Evolutionary conservation across 495 filamentous ascomycete species (phyloP).

Genomic region (Xylaria venustula): DNA sequence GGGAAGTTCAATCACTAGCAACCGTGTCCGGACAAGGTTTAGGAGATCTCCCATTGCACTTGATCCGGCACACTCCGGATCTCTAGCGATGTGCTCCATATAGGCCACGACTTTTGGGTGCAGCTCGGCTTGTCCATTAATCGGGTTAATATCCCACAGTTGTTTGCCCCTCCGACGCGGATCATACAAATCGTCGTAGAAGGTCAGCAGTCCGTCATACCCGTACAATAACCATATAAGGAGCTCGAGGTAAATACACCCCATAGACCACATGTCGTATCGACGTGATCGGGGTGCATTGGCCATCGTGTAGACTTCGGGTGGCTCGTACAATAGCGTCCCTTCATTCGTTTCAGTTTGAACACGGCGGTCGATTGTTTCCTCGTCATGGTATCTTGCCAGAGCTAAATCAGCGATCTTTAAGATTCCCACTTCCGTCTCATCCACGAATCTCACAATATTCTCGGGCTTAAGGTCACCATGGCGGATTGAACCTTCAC

Average conservation of each 20-base stretch:
- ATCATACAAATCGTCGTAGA: background rate
- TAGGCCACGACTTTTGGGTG: background rate
- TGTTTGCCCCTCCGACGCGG: conserved; percentile 6
- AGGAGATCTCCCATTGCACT: conserved; percentile 24
- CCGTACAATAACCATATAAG: conserved; percentile 40
- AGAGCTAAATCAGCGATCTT: conserved; percentile 30
- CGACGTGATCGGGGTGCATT: conserved; percentile 16
- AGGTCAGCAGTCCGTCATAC: background rate
- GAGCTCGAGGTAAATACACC: conserved; percentile 36
- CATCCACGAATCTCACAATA: conserved; percentile 17
- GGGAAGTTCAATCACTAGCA: conserved; percentile 25
- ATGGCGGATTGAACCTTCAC: conserved; percentile 9
- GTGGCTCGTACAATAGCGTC: conserved; percentile 23
- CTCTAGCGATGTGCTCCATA: background rate
- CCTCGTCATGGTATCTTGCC: conserved; percentile 18
- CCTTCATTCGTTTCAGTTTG: conserved; percentile 16
- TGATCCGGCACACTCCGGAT: conserved; percentile 8
- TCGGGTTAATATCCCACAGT: background rate
- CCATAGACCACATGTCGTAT: conserved; percentile 43
- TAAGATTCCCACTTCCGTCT: conserved; percentile 17
- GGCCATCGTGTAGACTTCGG: conserved; percentile 13
- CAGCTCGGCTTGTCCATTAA: conserved; percentile 4
- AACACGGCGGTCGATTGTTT: background rate
- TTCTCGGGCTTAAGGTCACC: conserved; percentile 26
- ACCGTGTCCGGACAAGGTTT: conserved; percentile 18